A percentile compares a stretch with the other conserved stretches of the same genome.
phyloP scores from a whole-genome alignment of 177 flowering plant species.

The Tripterygium wilfordii region DNA sequence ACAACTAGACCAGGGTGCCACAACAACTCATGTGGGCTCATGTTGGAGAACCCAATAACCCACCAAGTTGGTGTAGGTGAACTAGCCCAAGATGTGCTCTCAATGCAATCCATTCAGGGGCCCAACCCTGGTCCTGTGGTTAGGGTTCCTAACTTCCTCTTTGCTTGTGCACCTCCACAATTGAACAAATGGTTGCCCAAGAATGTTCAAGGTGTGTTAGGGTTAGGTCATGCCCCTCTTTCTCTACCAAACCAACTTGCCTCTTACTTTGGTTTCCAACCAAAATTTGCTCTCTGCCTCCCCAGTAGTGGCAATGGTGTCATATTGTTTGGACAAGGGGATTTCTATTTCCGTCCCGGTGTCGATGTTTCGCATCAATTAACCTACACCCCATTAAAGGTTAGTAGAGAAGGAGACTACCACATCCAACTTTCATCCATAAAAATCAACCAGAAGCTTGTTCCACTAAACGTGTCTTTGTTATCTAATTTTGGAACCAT shows the following conservation, averaged over 20 bases:
- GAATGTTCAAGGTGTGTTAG: slow-evolving; percentile 26
- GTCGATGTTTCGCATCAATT: slow-evolving; percentile 19
- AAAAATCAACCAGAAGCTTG: slow-evolving; percentile 21
- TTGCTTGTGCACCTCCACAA: slow-evolving; percentile 31
- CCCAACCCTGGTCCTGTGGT: slow-evolving; percentile 15
- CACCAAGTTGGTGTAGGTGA: slow-evolving; percentile 16
- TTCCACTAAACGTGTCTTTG: slow-evolving; percentile 19
- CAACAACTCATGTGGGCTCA: slow-evolving; percentile 33
- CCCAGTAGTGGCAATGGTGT: slow-evolving; percentile 10
- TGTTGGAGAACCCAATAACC: slow-evolving; percentile 25
- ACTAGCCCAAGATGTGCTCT: slow-evolving; percentile 31
- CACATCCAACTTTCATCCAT: slow-evolving; percentile 24
- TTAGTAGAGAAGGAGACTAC: slow-evolving; percentile 27
- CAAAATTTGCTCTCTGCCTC: slow-evolving; percentile 33
- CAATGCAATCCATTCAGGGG: slow-evolving; percentile 21
- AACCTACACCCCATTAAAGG: slow-evolving; percentile 24
- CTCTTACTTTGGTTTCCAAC: slow-evolving; percentile 23
- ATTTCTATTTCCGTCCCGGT: slow-evolving; percentile 15
- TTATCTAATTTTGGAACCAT: slow-evolving; percentile 12
- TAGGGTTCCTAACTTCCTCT: slow-evolving; percentile 24
- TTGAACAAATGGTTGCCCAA: slow-evolving; percentile 18
- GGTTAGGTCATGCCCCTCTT: slow-evolving; percentile 27
- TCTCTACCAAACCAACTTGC: slow-evolving; percentile 35
- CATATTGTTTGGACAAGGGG: slow-evolving; percentile 34
- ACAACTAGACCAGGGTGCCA: slow-evolving; percentile 31